These are phyloP conservation scores for Sporothrix variecibatus DNA, from an alignment of 2,329 filamentous ascomycete species.

Conservation along the genomic window DNA sequence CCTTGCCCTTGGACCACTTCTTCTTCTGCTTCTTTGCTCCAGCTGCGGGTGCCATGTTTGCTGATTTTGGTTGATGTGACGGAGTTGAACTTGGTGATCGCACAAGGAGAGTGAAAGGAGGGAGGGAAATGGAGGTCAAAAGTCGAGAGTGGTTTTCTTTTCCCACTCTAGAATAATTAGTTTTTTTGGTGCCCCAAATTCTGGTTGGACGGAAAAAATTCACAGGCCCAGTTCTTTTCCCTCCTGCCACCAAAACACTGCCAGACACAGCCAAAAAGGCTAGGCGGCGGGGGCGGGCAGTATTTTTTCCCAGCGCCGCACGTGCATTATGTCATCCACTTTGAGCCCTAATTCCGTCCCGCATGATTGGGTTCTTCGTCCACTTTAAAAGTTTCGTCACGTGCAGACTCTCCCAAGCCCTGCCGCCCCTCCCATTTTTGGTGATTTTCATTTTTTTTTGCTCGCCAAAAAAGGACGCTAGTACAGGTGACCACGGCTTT, in stretches of 20 bases:
- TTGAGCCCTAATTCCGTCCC: slow-evolving; percentile 27
- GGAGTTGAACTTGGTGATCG: slow-evolving; percentile 32
- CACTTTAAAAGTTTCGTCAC: neutral
- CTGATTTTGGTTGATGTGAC: slow-evolving; percentile 33
- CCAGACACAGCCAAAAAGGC: neutral
- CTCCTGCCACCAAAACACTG: neutral
- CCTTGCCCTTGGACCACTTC: slow-evolving; percentile 70
- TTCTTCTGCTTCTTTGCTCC: slow-evolving; percentile 81
- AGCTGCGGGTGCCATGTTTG: slow-evolving; percentile 52
- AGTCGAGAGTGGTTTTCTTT: slow-evolving; percentile 14
- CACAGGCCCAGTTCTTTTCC: neutral
- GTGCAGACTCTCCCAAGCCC: slow-evolving; percentile 20
- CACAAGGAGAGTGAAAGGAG: slow-evolving; percentile 24
- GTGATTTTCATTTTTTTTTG: neutral
- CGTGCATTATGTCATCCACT: slow-evolving; percentile 1
- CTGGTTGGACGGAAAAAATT: slow-evolving; percentile 30
- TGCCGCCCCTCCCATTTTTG: neutral
- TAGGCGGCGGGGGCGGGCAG: slow-evolving; percentile 25
- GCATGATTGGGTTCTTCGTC: slow-evolving; percentile 22
- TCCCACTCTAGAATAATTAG: slow-evolving; percentile 17
- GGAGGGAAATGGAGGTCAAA: slow-evolving; percentile 19
- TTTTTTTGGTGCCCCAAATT: slow-evolving; percentile 33
- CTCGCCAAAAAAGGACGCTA: slow-evolving; percentile 8
- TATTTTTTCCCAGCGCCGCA: slow-evolving; percentile 14
- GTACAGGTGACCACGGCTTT: neutral